phyloP scores from a whole-genome alignment of 768 basidiomycete species.

The Coprinopsis strossmayeri region DNA sequence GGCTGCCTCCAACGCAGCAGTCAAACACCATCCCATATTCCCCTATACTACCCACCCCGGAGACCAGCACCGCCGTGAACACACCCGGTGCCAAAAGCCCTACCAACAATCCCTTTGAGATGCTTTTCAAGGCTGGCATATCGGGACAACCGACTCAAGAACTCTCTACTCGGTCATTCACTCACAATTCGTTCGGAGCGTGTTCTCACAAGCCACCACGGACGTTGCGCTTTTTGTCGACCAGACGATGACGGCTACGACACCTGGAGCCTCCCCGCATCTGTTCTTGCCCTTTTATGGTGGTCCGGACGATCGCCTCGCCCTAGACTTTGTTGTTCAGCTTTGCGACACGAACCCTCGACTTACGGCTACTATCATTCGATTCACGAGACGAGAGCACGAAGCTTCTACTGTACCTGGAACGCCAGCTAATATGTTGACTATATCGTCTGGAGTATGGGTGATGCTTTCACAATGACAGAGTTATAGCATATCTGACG shows the following conservation, averaged over 20 bases:
- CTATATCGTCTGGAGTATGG: slow-evolving; percentile 23
- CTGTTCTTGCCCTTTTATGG: slow-evolving; percentile 90
- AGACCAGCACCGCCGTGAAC: not conserved
- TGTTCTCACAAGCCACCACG: slow-evolving; percentile 63
- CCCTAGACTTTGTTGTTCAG: slow-evolving; percentile 79
- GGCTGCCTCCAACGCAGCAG: slow-evolving; percentile 45
- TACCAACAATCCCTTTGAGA: slow-evolving; percentile 63
- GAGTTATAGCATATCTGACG: slow-evolving; percentile 15
- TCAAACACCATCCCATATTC: slow-evolving; percentile 10
- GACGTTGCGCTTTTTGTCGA: slow-evolving; percentile 88
- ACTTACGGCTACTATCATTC: slow-evolving; percentile 69
- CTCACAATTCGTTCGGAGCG: slow-evolving; percentile 76
- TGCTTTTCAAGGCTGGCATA: slow-evolving; percentile 39
- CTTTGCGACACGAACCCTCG: slow-evolving; percentile 58
- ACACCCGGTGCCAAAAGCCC: not conserved
- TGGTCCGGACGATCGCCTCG: slow-evolving; percentile 87
- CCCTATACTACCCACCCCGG: not conserved
- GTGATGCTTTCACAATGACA: slow-evolving; percentile 11
- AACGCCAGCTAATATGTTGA: no score
- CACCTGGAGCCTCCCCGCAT: slow-evolving; percentile 37
- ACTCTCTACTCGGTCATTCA: slow-evolving; percentile 47
- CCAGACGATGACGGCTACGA: slow-evolving; percentile 39
- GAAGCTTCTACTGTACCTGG: not conserved
- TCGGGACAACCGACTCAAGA: slow-evolving; percentile 71
- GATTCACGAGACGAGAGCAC: slow-evolving; percentile 41